Evolutionary conservation across 768 basidiomycete species (phyloP).

Genomic region (Pisolithus microcarpus): DNA sequence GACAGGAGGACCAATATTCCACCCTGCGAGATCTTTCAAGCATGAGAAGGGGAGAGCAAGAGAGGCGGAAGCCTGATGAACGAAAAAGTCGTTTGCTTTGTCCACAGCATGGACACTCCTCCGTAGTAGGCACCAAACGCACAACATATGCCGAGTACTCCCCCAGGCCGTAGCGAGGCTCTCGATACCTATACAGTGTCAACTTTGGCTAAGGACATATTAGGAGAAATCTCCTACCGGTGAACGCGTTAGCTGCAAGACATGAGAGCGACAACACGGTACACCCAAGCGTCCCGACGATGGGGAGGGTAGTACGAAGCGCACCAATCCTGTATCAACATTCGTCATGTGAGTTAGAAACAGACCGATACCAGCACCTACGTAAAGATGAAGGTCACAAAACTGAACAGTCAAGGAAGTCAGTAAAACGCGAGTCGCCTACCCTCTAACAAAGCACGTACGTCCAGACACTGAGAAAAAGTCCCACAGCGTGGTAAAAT

Average conservation of each 20-base stretch:
- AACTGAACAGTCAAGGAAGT: not conserved
- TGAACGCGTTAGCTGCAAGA: too few species aligned
- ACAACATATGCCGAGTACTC: slow-evolving; percentile 1
- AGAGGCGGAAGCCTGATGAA: slow-evolving; percentile 22
- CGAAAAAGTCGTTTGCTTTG: slow-evolving; percentile 21
- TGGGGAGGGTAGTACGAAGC: slow-evolving; percentile 21
- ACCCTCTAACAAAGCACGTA: slow-evolving; percentile 4
- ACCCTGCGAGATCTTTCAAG: not conserved
- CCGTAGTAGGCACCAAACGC: slow-evolving; percentile 25
- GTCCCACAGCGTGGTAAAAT: slow-evolving; percentile 19
- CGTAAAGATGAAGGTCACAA: too few species aligned
- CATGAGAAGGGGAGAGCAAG: slow-evolving; percentile 12
- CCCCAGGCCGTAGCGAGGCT: too few species aligned
- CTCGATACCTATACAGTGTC: too few species aligned
- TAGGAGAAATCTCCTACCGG: too few species aligned
- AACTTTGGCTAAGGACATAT: too few species aligned
- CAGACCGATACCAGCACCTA: too few species aligned
- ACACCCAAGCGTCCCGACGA: slow-evolving; percentile 15
- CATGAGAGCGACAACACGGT: slow-evolving; percentile 19
- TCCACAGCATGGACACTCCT: slow-evolving; percentile 15
- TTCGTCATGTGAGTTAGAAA: too few species aligned
- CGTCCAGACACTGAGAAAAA: slow-evolving; percentile 23
- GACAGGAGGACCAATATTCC: too few species aligned
- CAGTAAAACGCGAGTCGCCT: not conserved
- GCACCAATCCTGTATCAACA: slow-evolving; percentile 16